phyloP scores from a whole-genome alignment of 768 basidiomycete genomes.

The Porphyrellus cyaneotinctus region DNA sequence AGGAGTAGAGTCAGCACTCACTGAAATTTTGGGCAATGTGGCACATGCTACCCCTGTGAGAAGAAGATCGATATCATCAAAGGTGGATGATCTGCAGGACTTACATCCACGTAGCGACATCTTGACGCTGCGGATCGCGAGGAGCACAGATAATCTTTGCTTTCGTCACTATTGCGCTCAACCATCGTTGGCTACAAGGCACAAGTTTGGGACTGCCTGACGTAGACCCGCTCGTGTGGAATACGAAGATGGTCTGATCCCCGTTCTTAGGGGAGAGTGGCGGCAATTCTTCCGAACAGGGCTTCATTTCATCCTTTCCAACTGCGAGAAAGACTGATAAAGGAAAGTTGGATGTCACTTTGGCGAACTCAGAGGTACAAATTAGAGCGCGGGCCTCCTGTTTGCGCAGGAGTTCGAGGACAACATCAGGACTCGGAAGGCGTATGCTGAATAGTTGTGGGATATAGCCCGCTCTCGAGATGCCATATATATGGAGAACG shows the following conservation, averaged over 20 bases:
- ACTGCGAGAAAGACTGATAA: slow-evolving; percentile 47
- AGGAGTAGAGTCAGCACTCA: slow-evolving; percentile 37
- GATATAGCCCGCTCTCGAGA: slow-evolving; percentile 72
- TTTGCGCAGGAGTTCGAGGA: slow-evolving; percentile 64
- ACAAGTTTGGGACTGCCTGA: slow-evolving; percentile 82
- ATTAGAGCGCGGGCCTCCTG: slow-evolving; percentile 63
- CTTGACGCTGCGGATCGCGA: slow-evolving; percentile 47
- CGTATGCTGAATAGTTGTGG: slow-evolving; percentile 76
- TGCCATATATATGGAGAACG: slow-evolving; percentile 67
- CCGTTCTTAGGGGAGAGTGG: slow-evolving; percentile 34
- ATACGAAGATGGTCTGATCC: slow-evolving; percentile 57
- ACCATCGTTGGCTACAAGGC: slow-evolving; percentile 64
- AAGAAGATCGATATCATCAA: slow-evolving; percentile 33
- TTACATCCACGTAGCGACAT: slow-evolving; percentile 72
- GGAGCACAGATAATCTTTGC: slow-evolving; percentile 50
- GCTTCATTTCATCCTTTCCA: slow-evolving; percentile 37
- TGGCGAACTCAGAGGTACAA: slow-evolving; percentile 54
- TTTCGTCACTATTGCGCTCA: slow-evolving; percentile 59
- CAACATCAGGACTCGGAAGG: slow-evolving; percentile 67
- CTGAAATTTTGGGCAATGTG: slow-evolving; percentile 77
- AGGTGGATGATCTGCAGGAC: slow-evolving; percentile 29
- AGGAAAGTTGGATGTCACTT: slow-evolving; percentile 41
- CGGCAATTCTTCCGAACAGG: slow-evolving; percentile 39
- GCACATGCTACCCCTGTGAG: slow-evolving; percentile 73
- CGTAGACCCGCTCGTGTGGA: slow-evolving; percentile 80